phyloP scores from a whole-genome alignment of 148 eudicot genomes.

The Polygonum aviculare region DNA sequence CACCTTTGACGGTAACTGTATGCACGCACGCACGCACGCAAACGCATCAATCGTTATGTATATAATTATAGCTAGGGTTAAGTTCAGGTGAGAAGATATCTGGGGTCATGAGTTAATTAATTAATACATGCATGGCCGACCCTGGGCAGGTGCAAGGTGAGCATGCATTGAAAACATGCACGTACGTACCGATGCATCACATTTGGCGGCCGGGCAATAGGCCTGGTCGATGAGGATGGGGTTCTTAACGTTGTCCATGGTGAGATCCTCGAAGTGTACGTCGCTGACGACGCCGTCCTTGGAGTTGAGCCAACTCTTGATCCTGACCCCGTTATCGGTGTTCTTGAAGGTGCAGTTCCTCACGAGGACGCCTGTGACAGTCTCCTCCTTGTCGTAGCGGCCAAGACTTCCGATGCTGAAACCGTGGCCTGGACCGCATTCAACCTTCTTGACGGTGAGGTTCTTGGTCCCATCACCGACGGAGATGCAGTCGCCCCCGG shows the following conservation, averaged over 20 bases:
- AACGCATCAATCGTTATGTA: not conserved
- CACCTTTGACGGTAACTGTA: slow-evolving; percentile 29
- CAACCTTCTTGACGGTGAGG: slow-evolving; percentile 25
- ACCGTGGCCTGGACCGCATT: slow-evolving; percentile 59
- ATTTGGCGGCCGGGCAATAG: slow-evolving; percentile 16
- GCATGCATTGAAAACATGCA: no score
- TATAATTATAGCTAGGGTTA: no score
- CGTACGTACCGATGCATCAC: not conserved
- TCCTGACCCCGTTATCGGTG: slow-evolving; percentile 57
- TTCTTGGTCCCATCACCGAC: slow-evolving; percentile 30
- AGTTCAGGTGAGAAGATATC: not conserved
- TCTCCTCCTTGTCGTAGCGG: slow-evolving; percentile 11
- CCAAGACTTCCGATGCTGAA: slow-evolving; percentile 50
- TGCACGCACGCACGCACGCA: not conserved
- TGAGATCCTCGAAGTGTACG: slow-evolving; percentile 30
- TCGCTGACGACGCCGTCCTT: slow-evolving; percentile 15
- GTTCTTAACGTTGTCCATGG: slow-evolving; percentile 30
- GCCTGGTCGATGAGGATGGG: slow-evolving; percentile 56
- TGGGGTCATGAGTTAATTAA: no score
- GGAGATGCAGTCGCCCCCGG: slow-evolving; percentile 64
- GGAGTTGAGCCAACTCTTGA: slow-evolving; percentile 31
- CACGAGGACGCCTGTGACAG: slow-evolving; percentile 21
- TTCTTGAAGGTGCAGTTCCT: slow-evolving; percentile 25
- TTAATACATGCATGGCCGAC: no score
- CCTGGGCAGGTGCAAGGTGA: no score